Base-by-base conservation (phyloP, 495 filamentous ascomycete species). In the Penicillium parvum region DNA sequence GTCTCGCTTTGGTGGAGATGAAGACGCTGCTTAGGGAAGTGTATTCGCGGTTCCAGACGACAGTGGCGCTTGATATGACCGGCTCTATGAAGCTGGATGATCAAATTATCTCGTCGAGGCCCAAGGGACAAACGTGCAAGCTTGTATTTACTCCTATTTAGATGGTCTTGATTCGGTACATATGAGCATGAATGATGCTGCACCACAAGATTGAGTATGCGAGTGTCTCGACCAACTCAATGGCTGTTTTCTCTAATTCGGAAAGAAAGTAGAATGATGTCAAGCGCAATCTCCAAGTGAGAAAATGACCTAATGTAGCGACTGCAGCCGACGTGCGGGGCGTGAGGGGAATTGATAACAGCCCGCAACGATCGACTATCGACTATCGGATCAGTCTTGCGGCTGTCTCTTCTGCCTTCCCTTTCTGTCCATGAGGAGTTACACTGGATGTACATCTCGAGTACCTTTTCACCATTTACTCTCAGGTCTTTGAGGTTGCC, bases 1-100 rank as follows among this genome's bases (percentile, higher is more conserved):
- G 80, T 54, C 66, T 85, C 26, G 81, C 79, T 0, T 69, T 80
- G n/a, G 72, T 75, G 21, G 81, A 85, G 53, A 84, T 85, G 79
- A 84, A 80, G 60, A 66, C 69, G 7, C 55, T 84, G 23, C 65
- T 85, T 12, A 60, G 60, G 15, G 76, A 74, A 28, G 68, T 83
- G 3, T 85, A 85, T 54, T 74, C 74, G 5, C 63, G 57, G 3
- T 84, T 74, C 36, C 65, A 58, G 10, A 82, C 81, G 2, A 51
- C 63, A 0, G 70, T 78, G 5, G 73, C 79, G 6, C 43, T 49
- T 3, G 63, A 72, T 25, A 82, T 81, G 78, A 57, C 38, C 16
- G 66, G 54, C 10, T 61, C 56, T 16, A 74, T 75, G 53, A 68
- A 74, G 22, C 73, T 82, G 60, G 65, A 78, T 32, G 78, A 83